These are phyloP conservation scores for Cyclotella sp. DNA, from an alignment of 108 stramenopile genomes.

Conservation along the genomic window DNA sequence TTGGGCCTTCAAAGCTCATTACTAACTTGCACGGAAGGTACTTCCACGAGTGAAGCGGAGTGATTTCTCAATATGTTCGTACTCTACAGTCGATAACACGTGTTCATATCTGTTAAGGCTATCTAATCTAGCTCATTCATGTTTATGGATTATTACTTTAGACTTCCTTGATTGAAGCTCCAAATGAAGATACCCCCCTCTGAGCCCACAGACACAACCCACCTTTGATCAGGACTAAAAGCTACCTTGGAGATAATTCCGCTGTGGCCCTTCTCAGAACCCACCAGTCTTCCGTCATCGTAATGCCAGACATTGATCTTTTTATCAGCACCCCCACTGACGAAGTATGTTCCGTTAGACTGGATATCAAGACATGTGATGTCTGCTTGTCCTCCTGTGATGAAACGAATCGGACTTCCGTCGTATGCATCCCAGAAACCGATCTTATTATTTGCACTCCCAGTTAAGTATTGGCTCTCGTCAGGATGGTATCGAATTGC, in stretches of 20 bases:
- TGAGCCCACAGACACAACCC: constrained; percentile 76
- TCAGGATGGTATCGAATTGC: constrained; percentile 84
- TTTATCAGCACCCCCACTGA: constrained; percentile 80
- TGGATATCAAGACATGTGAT: constrained; percentile 81
- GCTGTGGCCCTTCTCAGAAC: constrained; percentile 79
- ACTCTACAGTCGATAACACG: no score
- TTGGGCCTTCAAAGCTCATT: neutral
- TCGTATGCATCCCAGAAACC: constrained; percentile 92
- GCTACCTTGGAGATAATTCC: constrained; percentile 64
- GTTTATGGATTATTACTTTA: no score
- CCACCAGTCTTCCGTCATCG: constrained; percentile 75
- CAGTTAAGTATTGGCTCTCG: constrained; percentile 87
- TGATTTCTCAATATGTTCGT: no score
- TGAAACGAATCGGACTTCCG: constrained; percentile 79
- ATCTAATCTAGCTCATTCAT: no score
- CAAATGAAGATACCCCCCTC: constrained; percentile 92
- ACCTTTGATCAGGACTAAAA: constrained; percentile 71
- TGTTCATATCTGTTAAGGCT: no score
- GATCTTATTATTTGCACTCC: constrained; percentile 85
- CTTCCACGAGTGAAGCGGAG: neutral
- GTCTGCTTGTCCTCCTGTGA: constrained; percentile 80
- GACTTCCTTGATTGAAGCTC: constrained; percentile 23
- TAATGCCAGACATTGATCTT: constrained; percentile 87
- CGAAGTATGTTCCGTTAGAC: constrained; percentile 68
- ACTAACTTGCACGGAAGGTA: neutral